Conservation (phyloP, 768 basidiomycete genomes). For the Termitomyces sp. region DNA sequence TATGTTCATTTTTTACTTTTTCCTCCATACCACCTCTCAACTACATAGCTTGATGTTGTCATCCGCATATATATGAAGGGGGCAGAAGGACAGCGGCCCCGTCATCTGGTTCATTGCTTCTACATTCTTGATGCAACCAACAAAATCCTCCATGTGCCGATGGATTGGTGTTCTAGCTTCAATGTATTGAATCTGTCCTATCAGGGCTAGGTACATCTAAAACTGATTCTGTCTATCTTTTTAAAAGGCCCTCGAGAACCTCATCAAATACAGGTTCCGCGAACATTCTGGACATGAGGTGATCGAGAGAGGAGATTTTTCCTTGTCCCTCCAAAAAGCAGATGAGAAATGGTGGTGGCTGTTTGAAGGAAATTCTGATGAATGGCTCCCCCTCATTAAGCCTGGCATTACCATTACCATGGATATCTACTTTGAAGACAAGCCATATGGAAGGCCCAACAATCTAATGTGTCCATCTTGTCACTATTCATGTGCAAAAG, state of each 20-base stretch:
- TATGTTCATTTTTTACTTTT: neutral
- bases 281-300: neutral
- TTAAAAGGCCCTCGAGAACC: neutral
- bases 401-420: neutral
- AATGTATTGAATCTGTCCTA: neutral
- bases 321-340: neutral
- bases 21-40: neutral
- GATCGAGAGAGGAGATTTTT: neutral
- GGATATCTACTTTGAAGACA: neutral
- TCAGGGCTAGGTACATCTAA: too few species aligned
- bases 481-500: neutral
- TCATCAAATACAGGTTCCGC: neutral
- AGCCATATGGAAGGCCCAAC: neutral
- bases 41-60: neutral
- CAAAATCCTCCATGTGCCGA: neutral
- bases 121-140: slow-evolving; percentile 3
- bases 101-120: neutral
- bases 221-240: neutral
- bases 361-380: neutral
- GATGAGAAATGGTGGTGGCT: neutral
- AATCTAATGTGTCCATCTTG: neutral
- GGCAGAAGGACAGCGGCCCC: neutral
- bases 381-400: neutral
- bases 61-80: neutral
- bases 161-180: neutral